Evolutionary conservation across 2,329 filamentous ascomycete species (phyloP), one percentile per base, ranked within the genome.

Genomic region (Xylaria sp.): DNA sequence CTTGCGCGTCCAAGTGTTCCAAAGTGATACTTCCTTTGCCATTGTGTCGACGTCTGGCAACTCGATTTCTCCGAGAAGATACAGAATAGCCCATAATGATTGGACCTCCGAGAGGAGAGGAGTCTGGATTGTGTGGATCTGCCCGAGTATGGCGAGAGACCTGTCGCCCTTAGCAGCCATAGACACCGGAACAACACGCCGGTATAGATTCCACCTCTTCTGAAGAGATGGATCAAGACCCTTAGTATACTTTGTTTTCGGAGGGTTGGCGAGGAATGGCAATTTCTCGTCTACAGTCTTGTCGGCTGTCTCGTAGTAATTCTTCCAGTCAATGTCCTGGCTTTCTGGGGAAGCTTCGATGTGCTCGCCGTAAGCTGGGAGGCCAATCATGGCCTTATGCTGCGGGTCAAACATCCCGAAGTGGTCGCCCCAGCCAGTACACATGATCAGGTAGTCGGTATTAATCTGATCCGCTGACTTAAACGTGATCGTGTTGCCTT

Each of bases 1-100:
- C 72, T 75, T 77, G 1, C 75, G 69, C 1, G 76, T 79, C 79
- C 79, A 81, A 0, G 75, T 75, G 62, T 79, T 79, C 74, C 74
- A 79, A 18, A 72, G 68, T 2, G 79, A 73, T 20, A 79, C 73
- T 62, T 80, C 79, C 33, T 67, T 63, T 3, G 66, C 74, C 78
- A 79, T 80, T 3, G 68, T 69, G 10, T 75, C 70, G 6, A 71
- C 63, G n/a, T 67, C 62, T 5, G 79, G 79, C n/a, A 79, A 61
- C 15, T 76, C 71, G 20, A 79, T 36, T 49, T 76, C 65, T 9
- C 77, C 79, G 8, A 76, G 72, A 7, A 81, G 66, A 56, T 76
- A 81, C 5, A 73, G 46, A 56, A 78, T 71, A 1, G 70, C 77
- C 78, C 78, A 81, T 28, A 81, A 68, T 1, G 77, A 70, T 64